Base-by-base conservation (phyloP, 805 yeast species). In the Kodamaea jinghongensis region DNA sequence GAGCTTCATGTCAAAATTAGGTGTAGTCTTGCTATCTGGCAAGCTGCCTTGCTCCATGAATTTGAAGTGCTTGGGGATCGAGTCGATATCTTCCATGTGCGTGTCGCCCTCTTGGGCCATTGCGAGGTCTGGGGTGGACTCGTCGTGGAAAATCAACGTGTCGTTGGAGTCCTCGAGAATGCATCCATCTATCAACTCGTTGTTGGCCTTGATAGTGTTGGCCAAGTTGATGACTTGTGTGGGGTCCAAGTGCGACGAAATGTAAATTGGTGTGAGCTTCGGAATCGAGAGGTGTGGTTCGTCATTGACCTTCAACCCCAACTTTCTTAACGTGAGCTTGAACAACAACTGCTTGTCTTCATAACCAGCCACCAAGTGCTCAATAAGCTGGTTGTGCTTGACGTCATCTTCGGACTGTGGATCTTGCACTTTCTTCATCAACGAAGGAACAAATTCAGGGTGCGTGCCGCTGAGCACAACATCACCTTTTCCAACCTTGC, bases 401-500 rank as follows among this genome's bases (percentile, higher is more conserved):
- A 31, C 23, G 16, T 33, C 42, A 11, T 23, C 30, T 65, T 56
- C 32, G 38, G 15, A 25, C 7, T 13, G 33, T 15, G 45, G 60
- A 34, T 44, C 65, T 17, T 64, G 65, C 13, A 61, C 36, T 1
- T 59, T 61, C 44, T 75, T 62, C 46, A 81, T 50, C 11, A 74
- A 64, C 11, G 61, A 56, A 0, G 88, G 83, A 2, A 79, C 69
- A 55, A 81, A 89, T 60, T 93, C 99, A 0, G 96, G 96, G 61
- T 93, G 99, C 0, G 87, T 76, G 0, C 98, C 98, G 10, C 84
- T 71, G 9, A 93, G 70, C 7, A 93, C 61, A 0, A 82, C 96
- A 27, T 64, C 65, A 3, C 99, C 99, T 28, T 74, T 65, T 2
- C 95, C 96, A 2, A 79, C 76, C 7, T 68, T 65, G 50, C 87